Evolutionary conservation across 75 land plant species (phyloP).

Genomic region (Pseudotsuga menziesii): DNA sequence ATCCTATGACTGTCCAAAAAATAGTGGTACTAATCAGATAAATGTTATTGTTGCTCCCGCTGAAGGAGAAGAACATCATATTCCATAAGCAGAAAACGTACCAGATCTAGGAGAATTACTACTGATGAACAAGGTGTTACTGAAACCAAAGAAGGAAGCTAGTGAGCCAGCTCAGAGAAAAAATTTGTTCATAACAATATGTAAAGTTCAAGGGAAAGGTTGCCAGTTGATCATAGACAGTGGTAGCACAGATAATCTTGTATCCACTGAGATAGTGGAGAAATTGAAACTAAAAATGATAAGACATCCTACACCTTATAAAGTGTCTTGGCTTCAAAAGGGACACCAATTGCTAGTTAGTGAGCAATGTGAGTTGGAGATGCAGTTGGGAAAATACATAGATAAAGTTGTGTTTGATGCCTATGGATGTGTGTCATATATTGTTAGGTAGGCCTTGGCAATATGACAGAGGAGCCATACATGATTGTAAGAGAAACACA

Average conservation of each 20-base stretch:
- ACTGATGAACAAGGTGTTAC: background rate
- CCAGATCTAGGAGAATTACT: no score
- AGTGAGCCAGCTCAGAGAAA: background rate
- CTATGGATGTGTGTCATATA: background rate
- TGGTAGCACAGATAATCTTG: background rate
- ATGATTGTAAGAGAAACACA: background rate
- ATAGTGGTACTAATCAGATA: background rate
- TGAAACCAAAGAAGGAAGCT: background rate
- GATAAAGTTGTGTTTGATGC: background rate
- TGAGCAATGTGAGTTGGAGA: background rate
- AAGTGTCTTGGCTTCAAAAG: constrained; percentile 6
- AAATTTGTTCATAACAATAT: background rate
- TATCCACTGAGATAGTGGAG: background rate
- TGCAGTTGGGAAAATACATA: background rate
- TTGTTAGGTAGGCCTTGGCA: background rate
- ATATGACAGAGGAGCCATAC: background rate
- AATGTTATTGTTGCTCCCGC: no score
- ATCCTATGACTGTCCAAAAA: background rate
- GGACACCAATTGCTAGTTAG: background rate
- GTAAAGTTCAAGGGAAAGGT: background rate
- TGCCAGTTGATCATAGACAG: background rate
- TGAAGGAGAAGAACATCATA: background rate
- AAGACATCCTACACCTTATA: background rate
- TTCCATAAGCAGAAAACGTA: no score
- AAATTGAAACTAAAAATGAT: background rate